Conservation (phyloP, 2,329 filamentous ascomycete species). For the Elsinoe australis region DNA sequence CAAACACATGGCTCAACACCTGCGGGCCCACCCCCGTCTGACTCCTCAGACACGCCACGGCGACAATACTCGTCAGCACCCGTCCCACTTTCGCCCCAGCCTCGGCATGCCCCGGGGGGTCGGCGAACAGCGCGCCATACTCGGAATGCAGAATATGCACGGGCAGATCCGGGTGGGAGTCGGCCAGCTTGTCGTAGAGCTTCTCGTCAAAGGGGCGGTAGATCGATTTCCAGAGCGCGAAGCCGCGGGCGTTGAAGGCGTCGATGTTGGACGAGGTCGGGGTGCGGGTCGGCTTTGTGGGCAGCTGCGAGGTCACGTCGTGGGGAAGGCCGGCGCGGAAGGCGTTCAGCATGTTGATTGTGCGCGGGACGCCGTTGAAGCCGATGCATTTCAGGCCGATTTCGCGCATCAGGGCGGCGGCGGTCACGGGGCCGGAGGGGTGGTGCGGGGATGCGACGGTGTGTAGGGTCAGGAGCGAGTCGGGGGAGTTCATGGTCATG, state of each 20-base stretch:
- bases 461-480: conserved; percentile 60
- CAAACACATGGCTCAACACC: conserved; percentile 74
- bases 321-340: conserved; percentile 58
- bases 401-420: conserved; percentile 66
- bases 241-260: conserved; percentile 51
- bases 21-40: conserved; percentile 79
- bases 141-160: conserved; percentile 69
- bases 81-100: conserved; percentile 53
- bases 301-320: conserved; percentile 47
- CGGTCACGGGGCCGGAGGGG: conserved; percentile 36
- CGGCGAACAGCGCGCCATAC: conserved; percentile 65
- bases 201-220: conserved; percentile 69
- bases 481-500: conserved; percentile 79
- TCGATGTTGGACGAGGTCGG: conserved; percentile 42
- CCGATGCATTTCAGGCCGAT: conserved; percentile 70
- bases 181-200: conserved; percentile 60
- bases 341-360: conserved; percentile 71
- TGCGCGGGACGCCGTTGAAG: conserved; percentile 72
- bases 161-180: conserved; percentile 73
- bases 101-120: conserved; percentile 45
- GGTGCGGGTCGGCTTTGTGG: conserved; percentile 49
- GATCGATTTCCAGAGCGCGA: conserved; percentile 64
- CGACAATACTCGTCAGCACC: conserved; percentile 64
- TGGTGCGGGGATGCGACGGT: conserved; percentile 32
- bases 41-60: conserved; percentile 64